Conservation (phyloP, 805 yeast genomes). For the Blastobotrys robertii region DNA sequence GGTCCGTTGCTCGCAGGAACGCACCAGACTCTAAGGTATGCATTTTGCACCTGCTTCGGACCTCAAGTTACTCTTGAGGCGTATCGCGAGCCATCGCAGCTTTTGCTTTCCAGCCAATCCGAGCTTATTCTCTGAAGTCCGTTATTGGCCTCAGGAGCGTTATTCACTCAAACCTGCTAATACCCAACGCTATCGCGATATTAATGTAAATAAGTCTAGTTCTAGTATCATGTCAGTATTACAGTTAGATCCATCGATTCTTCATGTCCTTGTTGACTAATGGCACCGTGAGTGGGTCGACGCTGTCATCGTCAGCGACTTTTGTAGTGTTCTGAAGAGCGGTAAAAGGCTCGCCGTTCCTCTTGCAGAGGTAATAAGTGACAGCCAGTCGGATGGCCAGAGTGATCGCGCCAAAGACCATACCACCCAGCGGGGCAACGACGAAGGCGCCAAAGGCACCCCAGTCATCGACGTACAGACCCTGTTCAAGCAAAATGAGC, state of each 20-base stretch:
- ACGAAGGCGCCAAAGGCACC: constrained; percentile 92
- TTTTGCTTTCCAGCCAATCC: no score
- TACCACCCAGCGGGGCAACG: constrained; percentile 76
- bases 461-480: constrained; percentile 80
- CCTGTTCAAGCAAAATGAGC: constrained; percentile 51
- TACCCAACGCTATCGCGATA: no score
- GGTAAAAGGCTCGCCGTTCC: constrained; percentile 30
- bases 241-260: neutral
- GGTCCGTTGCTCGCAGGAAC: no score
- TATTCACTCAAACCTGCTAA: no score
- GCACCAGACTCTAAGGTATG: no score
- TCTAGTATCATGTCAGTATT: neutral
- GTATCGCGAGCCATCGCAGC: no score
- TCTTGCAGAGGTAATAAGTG: constrained; percentile 26
- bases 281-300: constrained; percentile 1
- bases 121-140: no score
- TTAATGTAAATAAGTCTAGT: no score
- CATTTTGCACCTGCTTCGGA: no score
- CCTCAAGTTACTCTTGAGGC: no score
- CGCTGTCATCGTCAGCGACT: constrained; percentile 9
- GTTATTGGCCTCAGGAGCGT: no score
- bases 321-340: constrained; percentile 22
- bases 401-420: constrained; percentile 45
- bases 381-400: constrained; percentile 29
- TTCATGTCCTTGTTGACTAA: neutral